phyloP scores from a whole-genome alignment of 345 rosid species.

The Hibiscus tridactylites region DNA sequence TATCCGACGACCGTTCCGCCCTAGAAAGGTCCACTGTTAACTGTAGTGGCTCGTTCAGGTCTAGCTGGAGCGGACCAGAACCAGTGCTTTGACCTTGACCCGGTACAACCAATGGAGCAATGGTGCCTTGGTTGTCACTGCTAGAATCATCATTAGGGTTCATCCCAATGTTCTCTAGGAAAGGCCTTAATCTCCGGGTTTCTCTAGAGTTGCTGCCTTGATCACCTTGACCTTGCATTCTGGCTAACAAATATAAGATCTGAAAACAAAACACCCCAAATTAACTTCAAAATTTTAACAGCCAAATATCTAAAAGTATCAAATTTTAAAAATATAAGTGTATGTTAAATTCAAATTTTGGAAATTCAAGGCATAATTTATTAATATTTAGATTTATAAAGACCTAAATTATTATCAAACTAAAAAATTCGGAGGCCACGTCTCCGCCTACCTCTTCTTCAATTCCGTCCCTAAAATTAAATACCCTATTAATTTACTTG shows the following conservation, averaged over 20 bases:
- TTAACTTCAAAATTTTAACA: neutral
- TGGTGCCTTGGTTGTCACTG: neutral
- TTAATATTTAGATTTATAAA: too few relatives aligned
- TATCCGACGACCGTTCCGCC: neutral
- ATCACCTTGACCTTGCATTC: conserved; percentile 4
- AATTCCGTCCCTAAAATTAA: too few relatives aligned
- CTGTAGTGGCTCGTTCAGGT: neutral
- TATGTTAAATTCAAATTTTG: too few relatives aligned
- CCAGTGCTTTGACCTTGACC: neutral
- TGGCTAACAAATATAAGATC: neutral
- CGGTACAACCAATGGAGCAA: neutral
- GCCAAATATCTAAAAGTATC: too few relatives aligned
- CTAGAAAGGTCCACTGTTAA: neutral
- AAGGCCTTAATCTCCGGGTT: neutral
- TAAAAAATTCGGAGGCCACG: too few relatives aligned
- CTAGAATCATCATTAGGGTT: neutral
- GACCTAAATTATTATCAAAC: too few relatives aligned
- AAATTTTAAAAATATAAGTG: too few relatives aligned
- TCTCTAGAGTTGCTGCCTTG: neutral
- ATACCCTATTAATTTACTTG: too few relatives aligned
- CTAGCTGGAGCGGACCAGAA: neutral
- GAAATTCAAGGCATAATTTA: too few relatives aligned
- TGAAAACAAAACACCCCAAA: neutral
- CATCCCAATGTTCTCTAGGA: neutral
- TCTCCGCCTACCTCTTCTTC: too few relatives aligned